Conservation (phyloP, 306 rosid genomes). For the Dryas drummondii region DNA sequence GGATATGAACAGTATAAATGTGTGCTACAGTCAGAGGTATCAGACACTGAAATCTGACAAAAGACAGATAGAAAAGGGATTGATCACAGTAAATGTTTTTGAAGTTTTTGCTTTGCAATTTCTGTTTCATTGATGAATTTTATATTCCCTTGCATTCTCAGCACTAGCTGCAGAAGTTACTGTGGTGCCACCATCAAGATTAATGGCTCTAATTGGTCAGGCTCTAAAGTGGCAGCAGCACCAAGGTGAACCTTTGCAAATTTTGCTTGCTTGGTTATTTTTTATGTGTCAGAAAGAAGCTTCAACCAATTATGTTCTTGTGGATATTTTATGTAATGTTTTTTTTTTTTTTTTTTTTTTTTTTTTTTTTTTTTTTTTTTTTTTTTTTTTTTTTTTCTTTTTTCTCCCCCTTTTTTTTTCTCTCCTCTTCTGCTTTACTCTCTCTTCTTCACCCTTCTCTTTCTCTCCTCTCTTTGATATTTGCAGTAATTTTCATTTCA, state of each 20-base stretch:
- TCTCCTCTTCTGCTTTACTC: not conserved
- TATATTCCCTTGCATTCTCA: conserved; percentile 41
- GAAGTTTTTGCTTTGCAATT: not conserved
- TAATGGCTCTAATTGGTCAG: conserved; percentile 97
- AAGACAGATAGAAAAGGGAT: not conserved
- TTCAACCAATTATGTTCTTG: not conserved
- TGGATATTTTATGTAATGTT: not conserved
- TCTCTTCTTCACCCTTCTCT: not conserved
- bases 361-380: not conserved
- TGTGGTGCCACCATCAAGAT: conserved; percentile 95
- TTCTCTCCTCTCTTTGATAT: not conserved
- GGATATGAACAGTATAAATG: not conserved
- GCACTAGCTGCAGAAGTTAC: conserved; percentile 93
- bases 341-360: not conserved
- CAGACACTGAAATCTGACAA: not conserved
- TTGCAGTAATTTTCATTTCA: not conserved
- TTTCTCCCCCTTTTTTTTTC: too few species aligned
- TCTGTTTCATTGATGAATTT: conserved; percentile 3
- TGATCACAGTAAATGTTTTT: not conserved
- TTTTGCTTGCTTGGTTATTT: conserved; percentile 4
- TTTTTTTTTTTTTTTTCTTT: not conserved
- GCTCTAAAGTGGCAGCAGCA: conserved; percentile 99
- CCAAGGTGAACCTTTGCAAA: conserved; percentile 56
- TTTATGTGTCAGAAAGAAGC: not conserved
- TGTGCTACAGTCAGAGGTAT: not conserved